These are phyloP conservation scores for Pugionium dolabratum DNA, from an alignment of 345 rosid genomes.

Conservation along the genomic window DNA sequence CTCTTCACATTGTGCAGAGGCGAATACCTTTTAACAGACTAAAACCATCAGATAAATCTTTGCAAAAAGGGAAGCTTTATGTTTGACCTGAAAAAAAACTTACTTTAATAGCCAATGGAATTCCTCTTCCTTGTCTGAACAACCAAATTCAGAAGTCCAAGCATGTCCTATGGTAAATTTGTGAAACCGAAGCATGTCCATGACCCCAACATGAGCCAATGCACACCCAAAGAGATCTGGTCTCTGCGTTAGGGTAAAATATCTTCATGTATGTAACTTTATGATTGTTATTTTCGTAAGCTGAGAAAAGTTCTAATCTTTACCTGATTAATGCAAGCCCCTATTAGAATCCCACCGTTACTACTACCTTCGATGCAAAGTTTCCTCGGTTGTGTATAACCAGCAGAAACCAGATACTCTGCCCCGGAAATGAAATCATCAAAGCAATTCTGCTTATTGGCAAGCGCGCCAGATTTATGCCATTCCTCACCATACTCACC, in stretches of 20 bases:
- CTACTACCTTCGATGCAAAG: conserved; percentile 95
- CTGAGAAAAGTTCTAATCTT: background rate
- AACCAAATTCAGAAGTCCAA: conserved; percentile 91
- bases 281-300: background rate
- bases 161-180: conserved; percentile 97
- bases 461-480: conserved; percentile 87
- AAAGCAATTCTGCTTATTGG: conserved; percentile 81
- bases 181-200: conserved; percentile 98
- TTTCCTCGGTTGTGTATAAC: conserved; percentile 72
- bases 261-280: conserved; percentile 14
- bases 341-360: conserved; percentile 92
- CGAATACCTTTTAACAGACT: conserved; percentile 60
- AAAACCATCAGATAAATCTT: conserved; percentile 15
- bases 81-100: conserved; percentile 24
- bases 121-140: conserved; percentile 85
- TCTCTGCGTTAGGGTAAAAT: conserved; percentile 50
- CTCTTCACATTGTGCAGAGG: conserved; percentile 92
- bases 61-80: conserved; percentile 4
- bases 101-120: conserved; percentile 91
- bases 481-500: conserved; percentile 98
- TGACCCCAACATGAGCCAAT: conserved; percentile 96
- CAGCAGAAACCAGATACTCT: conserved; percentile 70
- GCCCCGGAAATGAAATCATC: conserved; percentile 86
- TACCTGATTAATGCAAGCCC: conserved; percentile 98
- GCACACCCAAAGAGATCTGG: conserved; percentile 99